Base-by-base conservation (phyloP, 2,329 filamentous ascomycete species). In the Alternaria panax region DNA sequence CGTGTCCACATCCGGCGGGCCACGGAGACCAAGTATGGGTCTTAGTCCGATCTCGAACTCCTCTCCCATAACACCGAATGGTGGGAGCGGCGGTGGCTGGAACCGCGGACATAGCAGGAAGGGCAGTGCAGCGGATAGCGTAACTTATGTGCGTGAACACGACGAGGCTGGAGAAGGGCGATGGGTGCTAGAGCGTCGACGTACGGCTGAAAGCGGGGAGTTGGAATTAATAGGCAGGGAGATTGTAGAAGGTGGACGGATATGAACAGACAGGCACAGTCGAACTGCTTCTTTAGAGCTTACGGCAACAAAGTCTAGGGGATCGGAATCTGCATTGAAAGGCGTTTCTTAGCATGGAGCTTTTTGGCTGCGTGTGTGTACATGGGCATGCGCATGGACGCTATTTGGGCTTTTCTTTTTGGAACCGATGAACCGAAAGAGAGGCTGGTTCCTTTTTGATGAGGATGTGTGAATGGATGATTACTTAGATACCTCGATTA, bases 101-200 rank as follows among this genome's bases (percentile, higher is more conserved):
- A 65, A 69, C 51, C 62, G 63, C 9, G 70, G 71, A 4, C 77
- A 79, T 59, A 71, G 71, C 20, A 63, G 80, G 24, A 80, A 77
- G 43, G 78, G 77, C 8, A 80, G 84, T 50, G 90, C 74, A 20
- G 75, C 87, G 2, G 90, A 91, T 65, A 90, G 88, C 63, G 87
- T 92, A 32, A 89, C 88, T 7, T 92, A 92, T 74, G 82, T 85
- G 2, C 76, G 80, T n/a, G 84, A 86, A 62, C 84, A 84, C 60
- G 87, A 90, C 69, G 86, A 88, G 45, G 82, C 85, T 2, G 83
- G 83, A 8, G 84, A 83, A 55, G 76, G 78, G 8, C 80, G 88
- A 45, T 92, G 90, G 90, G 85, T 92, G 7, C 80, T 92, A 66
- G 90, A 92, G 75, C 79, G 89, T 34, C 82, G 89, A 52, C 80